A percentile compares a stretch with the other conserved stretches of the same genome.
Evolutionary conservation across 2,329 filamentous ascomycete genomes (phyloP).

Genomic region (Colletotrichum zoysiae): DNA sequence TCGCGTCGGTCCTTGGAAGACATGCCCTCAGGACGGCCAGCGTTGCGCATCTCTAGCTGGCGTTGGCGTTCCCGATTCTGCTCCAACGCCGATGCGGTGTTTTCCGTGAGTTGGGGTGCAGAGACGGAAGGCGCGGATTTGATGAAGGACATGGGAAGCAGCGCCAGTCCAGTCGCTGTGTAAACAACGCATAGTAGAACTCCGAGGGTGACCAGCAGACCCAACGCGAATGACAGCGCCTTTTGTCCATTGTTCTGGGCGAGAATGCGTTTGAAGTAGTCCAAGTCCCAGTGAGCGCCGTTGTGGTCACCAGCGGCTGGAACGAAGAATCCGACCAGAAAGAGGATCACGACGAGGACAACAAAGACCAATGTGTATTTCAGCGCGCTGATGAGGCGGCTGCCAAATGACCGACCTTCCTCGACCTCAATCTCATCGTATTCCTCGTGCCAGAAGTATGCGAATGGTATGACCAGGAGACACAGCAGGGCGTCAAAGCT

Average conservation of each 20-base stretch:
- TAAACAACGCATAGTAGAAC: constrained; percentile 90
- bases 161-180: constrained; percentile 87
- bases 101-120: constrained; percentile 80
- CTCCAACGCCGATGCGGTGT: constrained; percentile 83
- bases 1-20: constrained; percentile 89
- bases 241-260: constrained; percentile 92
- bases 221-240: constrained; percentile 89
- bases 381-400: constrained; percentile 83
- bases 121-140: constrained; percentile 91
- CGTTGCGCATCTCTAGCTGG: constrained; percentile 88
- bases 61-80: constrained; percentile 92
- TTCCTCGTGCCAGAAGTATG: constrained; percentile 98
- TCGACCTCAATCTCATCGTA: constrained; percentile 92
- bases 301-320: constrained; percentile 78
- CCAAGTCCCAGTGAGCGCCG: constrained; percentile 80
- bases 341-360: constrained; percentile 81
- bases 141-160: constrained; percentile 91
- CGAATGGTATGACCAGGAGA: constrained; percentile 89
- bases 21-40: constrained; percentile 79
- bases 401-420: constrained; percentile 77
- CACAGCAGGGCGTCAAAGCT: constrained; percentile 92
- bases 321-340: constrained; percentile 94
- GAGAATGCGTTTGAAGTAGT: constrained; percentile 90
- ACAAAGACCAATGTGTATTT: constrained; percentile 94
- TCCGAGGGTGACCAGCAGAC: constrained; percentile 88